Evolutionary conservation across 352 stramenopile species (phyloP).

Genomic region (Thalassiosira hispida): DNA sequence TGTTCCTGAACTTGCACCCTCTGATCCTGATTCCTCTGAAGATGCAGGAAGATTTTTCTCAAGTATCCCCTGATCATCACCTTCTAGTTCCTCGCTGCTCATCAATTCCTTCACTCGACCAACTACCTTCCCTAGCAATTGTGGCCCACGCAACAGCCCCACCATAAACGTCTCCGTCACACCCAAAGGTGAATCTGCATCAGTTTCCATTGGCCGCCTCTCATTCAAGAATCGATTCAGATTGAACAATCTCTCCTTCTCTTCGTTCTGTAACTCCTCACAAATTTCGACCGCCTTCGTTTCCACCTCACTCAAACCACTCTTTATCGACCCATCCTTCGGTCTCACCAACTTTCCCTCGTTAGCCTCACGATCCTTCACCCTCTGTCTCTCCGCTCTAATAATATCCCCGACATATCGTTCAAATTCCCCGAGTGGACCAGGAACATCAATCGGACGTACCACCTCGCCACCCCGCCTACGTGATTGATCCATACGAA

Average conservation of each 20-base stretch:
- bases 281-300: conserved; percentile 63
- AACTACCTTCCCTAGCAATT: conserved; percentile 66
- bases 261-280: conserved; percentile 66
- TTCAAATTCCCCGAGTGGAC: conserved; percentile 79
- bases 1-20: neutral
- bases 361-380: conserved; percentile 54
- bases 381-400: conserved; percentile 63
- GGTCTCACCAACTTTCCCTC: conserved; percentile 64
- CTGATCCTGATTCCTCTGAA: conserved; percentile 5
- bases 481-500: conserved; percentile 68
- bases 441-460: conserved; percentile 78
- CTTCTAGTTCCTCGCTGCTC: conserved; percentile 59
- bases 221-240: conserved; percentile 69
- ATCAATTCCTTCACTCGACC: conserved; percentile 73
- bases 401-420: conserved; percentile 67
- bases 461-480: conserved; percentile 59
- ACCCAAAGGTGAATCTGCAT: conserved; percentile 62
- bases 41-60: conserved; percentile 28
- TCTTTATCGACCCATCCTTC: conserved; percentile 69
- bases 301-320: conserved; percentile 74
- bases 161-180: conserved; percentile 74
- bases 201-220: conserved; percentile 70
- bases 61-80: conserved; percentile 41
- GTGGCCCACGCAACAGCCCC: conserved; percentile 67
- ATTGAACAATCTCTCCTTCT: conserved; percentile 68